Conservation (phyloP, 2,329 filamentous ascomycete species). For the Pseudogymnoascus sp. region DNA sequence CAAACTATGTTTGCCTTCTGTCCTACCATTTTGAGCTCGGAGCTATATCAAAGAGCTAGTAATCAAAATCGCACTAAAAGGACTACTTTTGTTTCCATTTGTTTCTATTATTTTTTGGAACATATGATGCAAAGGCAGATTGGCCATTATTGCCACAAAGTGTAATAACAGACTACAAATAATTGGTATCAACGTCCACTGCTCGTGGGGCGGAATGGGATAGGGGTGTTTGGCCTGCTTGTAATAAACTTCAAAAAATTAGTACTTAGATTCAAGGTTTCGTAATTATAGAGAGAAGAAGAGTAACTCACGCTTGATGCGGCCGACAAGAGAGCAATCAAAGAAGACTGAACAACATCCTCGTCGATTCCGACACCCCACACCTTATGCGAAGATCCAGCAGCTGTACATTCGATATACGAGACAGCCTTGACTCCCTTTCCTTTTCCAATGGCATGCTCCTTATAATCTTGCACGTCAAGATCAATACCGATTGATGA, state of each 20-base stretch:
- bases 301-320: constrained; percentile 68
- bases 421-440: constrained; percentile 86
- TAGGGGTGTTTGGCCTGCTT: constrained; percentile 61
- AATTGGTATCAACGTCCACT: constrained; percentile 6
- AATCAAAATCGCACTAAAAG: not conserved
- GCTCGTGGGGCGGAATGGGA: constrained; percentile 49
- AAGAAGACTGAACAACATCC: constrained; percentile 82
- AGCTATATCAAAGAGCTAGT: not conserved
- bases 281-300: constrained; percentile 5
- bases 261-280: constrained; percentile 17
- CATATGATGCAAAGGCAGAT: not conserved
- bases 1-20: not conserved
- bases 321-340: constrained; percentile 78
- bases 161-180: not conserved
- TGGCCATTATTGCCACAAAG: not conserved
- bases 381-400: constrained; percentile 61
- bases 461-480: constrained; percentile 92
- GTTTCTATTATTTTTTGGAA: not conserved
- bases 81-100: not conserved
- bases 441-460: constrained; percentile 81
- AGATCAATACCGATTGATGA: constrained; percentile 73
- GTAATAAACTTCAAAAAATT: constrained; percentile 55
- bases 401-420: constrained; percentile 80
- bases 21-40: not conserved
- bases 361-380: constrained; percentile 92